phyloP scores from a whole-genome alignment of 805 yeast genomes.

The Candida vaughaniae region DNA sequence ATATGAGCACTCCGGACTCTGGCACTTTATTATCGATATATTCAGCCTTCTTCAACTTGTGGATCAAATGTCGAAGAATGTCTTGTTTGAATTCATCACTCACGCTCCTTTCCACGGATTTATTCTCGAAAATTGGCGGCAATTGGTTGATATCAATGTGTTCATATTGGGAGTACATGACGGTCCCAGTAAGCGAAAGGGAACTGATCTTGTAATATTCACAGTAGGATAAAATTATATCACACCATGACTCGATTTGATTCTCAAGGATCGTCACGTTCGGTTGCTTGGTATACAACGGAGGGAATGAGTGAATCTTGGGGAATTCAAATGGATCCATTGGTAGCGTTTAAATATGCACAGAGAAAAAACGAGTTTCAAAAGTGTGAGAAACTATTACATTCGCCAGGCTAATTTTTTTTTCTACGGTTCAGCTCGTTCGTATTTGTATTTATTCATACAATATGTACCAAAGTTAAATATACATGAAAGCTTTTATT shows the following conservation, averaged over 20 bases:
- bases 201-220: constrained; percentile 44
- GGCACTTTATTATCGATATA: constrained; percentile 49
- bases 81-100: constrained; percentile 54
- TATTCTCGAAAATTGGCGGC: constrained; percentile 51
- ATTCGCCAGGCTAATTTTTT: too few relatives aligned
- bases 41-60: constrained; percentile 52
- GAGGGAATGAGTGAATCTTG: constrained; percentile 68
- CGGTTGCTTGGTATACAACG: constrained; percentile 87
- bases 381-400: too few relatives aligned
- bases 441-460: constrained; percentile 1
- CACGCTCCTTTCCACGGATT: constrained; percentile 50
- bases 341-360: too few relatives aligned
- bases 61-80: constrained; percentile 58
- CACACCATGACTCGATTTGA: constrained; percentile 78
- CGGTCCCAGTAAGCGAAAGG: constrained; percentile 28
- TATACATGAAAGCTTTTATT: constrained; percentile 18
- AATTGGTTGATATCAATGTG: constrained; percentile 16
- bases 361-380: too few relatives aligned
- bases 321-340: constrained; percentile 33
- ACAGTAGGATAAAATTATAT: constrained; percentile 62
- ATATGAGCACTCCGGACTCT: constrained; percentile 66
- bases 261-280: constrained; percentile 74
- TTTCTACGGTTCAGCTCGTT: too few relatives aligned
- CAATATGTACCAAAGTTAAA: constrained; percentile 18
- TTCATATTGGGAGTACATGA: constrained; percentile 25